These are phyloP conservation scores for Aspergillus ustus DNA, from an alignment of 2,329 filamentous ascomycete species.

Conservation along the genomic window DNA sequence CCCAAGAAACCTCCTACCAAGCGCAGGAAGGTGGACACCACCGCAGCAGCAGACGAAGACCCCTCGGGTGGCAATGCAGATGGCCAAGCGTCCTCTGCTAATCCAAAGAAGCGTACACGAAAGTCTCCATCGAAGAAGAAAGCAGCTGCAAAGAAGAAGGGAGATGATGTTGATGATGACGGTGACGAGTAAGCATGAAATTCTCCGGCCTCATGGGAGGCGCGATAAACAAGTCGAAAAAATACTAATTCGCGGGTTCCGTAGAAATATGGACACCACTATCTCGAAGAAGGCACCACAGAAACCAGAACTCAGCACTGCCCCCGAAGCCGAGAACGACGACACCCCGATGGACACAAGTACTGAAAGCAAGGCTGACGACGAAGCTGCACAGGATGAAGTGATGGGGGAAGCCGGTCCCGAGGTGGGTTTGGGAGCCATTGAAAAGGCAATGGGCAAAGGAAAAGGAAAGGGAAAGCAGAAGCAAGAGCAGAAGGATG, in stretches of 20 bases:
- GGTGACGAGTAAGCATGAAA: constrained; percentile 3
- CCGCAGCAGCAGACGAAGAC: constrained; percentile 11
- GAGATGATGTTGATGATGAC: not conserved
- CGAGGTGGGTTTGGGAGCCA: constrained; percentile 20
- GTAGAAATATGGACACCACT: not conserved
- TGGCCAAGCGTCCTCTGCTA: not conserved
- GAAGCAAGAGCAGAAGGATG: not conserved
- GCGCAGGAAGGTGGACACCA: constrained; percentile 26
- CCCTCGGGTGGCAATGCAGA: constrained; percentile 11
- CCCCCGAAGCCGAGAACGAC: not conserved
- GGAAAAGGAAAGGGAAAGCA: not conserved
- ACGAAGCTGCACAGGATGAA: constrained; percentile 15
- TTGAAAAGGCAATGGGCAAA: constrained; percentile 2
- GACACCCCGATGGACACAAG: not conserved
- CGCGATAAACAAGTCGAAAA: not conserved
- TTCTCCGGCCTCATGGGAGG: not conserved
- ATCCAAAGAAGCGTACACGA: constrained; percentile 29
- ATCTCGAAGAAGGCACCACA: not conserved
- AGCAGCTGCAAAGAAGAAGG: constrained; percentile 12
- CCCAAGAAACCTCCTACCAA: constrained; percentile 27
- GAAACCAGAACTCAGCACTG: not conserved
- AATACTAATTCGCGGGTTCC: not conserved
- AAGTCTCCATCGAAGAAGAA: constrained; percentile 27
- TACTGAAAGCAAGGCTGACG: not conserved
- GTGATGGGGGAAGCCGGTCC: constrained; percentile 15